Conservation (phyloP, 345 rosid genomes). For the Aquilaria sinensis region DNA sequence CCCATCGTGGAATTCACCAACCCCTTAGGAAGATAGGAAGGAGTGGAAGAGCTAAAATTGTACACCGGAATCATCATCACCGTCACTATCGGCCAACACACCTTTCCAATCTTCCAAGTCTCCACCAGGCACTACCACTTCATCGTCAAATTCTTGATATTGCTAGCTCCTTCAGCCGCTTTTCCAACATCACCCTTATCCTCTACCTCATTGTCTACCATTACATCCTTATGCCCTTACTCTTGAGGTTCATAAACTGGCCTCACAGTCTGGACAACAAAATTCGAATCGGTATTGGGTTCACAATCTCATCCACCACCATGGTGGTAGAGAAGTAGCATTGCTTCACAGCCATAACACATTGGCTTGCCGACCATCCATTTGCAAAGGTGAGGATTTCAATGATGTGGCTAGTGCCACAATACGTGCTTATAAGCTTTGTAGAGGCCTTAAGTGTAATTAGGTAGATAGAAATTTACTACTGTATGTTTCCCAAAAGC, state of each 20-base stretch:
- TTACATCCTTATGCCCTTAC: slow-evolving; percentile 24
- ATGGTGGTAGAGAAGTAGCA: slow-evolving; percentile 30
- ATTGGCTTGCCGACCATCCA: slow-evolving; percentile 19
- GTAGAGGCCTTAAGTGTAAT: slow-evolving; percentile 41
- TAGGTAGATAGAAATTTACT: slow-evolving; percentile 48
- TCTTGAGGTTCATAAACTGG: slow-evolving; percentile 22
- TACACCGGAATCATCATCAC: slow-evolving; percentile 34
- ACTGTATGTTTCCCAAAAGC: slow-evolving; percentile 42
- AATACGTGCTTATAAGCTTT: slow-evolving; percentile 34
- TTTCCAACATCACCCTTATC: slow-evolving; percentile 27
- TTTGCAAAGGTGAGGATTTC: slow-evolving; percentile 22
- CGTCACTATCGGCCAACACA: slow-evolving; percentile 33
- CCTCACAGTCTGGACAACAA: slow-evolving; percentile 28
- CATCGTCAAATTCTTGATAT: slow-evolving; percentile 16
- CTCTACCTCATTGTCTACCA: slow-evolving; percentile 45
- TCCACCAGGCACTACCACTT: slow-evolving; percentile 35
- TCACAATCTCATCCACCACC: slow-evolving; percentile 24
- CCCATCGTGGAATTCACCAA: too few species aligned
- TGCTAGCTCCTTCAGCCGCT: slow-evolving; percentile 33
- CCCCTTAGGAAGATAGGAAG: too few species aligned
- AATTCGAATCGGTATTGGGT: slow-evolving; percentile 43
- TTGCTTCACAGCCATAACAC: slow-evolving; percentile 16
- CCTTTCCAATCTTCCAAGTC: slow-evolving; percentile 41
- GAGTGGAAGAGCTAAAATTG: slow-evolving; percentile 61
- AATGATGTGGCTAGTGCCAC: slow-evolving; percentile 39